These are phyloP conservation scores for Suhomyces prunicola DNA, from an alignment of 805 yeast species.

Conservation along the genomic window DNA sequence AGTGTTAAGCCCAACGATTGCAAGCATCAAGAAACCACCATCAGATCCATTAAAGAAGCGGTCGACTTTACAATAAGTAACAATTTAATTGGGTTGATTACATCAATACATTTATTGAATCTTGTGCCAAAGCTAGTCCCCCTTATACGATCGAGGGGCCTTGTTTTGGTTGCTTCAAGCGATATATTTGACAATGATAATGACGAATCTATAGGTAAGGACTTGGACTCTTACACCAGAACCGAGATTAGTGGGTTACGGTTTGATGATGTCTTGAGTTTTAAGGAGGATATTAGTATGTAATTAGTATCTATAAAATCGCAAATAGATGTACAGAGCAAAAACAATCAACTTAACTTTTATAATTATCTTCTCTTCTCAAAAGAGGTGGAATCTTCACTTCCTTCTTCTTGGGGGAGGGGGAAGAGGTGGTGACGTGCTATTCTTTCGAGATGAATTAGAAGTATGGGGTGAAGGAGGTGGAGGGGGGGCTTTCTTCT, in stretches of 20 bases:
- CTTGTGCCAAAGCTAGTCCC: constrained; percentile 75
- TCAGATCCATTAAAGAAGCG: constrained; percentile 78
- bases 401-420: constrained; percentile 35
- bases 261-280: constrained; percentile 59
- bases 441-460: not conserved
- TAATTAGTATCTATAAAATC: constrained; percentile 6
- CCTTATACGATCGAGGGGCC: constrained; percentile 73
- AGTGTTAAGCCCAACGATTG: constrained; percentile 19
- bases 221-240: constrained; percentile 35
- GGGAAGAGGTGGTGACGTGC: constrained; percentile 28
- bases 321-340: not conserved
- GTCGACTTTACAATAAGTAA: constrained; percentile 75
- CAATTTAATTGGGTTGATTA: constrained; percentile 79
- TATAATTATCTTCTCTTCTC: not conserved
- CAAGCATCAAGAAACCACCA: constrained; percentile 41
- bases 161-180: constrained; percentile 73
- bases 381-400: not conserved
- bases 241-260: constrained; percentile 65
- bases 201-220: constrained; percentile 23
- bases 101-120: constrained; percentile 65
- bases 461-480: constrained; percentile 38
- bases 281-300: constrained; percentile 51
- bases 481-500: constrained; percentile 40
- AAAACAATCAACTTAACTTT: not conserved
- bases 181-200: constrained; percentile 27